Evolutionary conservation across 768 basidiomycete genomes (phyloP), one percentile per base, ranked within the genome.

Genomic region (Phanerochaete sordida): DNA sequence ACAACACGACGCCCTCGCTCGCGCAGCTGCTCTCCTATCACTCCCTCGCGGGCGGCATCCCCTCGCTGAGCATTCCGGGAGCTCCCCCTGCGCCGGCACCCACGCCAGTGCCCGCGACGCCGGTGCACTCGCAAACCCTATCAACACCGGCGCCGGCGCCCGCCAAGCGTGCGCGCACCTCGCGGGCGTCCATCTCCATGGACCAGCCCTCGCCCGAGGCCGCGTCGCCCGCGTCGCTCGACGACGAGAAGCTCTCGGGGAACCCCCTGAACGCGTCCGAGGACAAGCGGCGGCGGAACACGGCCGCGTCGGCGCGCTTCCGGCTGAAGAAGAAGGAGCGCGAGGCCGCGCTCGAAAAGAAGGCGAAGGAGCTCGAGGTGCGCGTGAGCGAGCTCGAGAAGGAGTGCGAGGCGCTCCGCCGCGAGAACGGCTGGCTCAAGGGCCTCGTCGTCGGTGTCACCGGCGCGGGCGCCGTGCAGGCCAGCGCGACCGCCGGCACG

Each of bases 281-380:
- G 73, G 94, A 96, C 74, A 96, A 96, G 71, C 87, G 94, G n/a
- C 82, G 93, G 59, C 79, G 94, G 48, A 97, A 97, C 72, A 97
- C 94, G 0, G 92, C 92, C 1, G 94, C 94, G 0, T 93, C 90
- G 56, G 94, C 94, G 31, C 90, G 94, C 8, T 97, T 97, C 81
- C 83, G 94, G 60, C 74, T 93, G 69, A 97, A 96, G 82, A 97
- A 97, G 81, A 97, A 97, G 79, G 93, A 95, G 74, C 81, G 95
- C 15, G 95, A 97, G 75, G 88, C 85, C 1, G 94, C 95, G 16
- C 78, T 96, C 23, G 95, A 96, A 75, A 82, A 80, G 45, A 87
- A 85, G 67, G 85, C 90, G 16, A 93, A 93, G 76, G 93, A 95
- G 69, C 80, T 96, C 16, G 90, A 93, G 69, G 77, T 77, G 0